Conservation (phyloP, 2,329 filamentous ascomycete genomes). For the Dissoconium aciculare region DNA sequence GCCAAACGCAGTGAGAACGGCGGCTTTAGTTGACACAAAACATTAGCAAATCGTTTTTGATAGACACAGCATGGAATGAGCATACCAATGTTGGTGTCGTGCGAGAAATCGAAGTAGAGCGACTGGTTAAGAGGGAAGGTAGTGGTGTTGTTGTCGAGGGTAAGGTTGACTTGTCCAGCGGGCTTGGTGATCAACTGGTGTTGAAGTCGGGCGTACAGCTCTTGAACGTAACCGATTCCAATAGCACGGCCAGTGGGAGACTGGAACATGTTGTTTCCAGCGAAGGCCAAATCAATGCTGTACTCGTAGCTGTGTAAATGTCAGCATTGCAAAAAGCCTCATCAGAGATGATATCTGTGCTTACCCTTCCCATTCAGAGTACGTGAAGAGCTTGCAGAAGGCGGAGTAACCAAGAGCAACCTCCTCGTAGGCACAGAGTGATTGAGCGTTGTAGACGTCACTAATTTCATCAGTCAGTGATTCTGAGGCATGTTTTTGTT, state of each 20-base stretch:
- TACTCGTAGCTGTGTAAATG: constrained; percentile 46
- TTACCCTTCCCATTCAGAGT: constrained; percentile 51
- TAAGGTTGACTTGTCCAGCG: constrained; percentile 43
- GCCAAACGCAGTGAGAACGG: constrained; percentile 57
- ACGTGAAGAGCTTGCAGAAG: constrained; percentile 62
- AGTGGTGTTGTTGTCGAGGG: constrained; percentile 48
- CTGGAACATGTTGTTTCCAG: constrained; percentile 45
- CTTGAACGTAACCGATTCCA: constrained; percentile 60
- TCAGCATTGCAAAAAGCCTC: too few relatives aligned
- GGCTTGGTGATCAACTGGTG: constrained; percentile 39
- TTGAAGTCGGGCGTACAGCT: constrained; percentile 54
- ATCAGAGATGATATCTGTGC: too few relatives aligned
- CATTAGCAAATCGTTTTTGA: constrained; percentile 1
- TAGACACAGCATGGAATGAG: neutral
- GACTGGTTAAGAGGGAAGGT: constrained; percentile 62
- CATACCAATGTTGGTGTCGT: constrained; percentile 42
- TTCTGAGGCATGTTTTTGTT: neutral
- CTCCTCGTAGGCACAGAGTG: constrained; percentile 63
- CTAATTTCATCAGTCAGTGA: constrained; percentile 19
- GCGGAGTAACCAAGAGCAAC: constrained; percentile 60
- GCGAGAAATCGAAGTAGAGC: constrained; percentile 63
- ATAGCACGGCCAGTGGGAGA: constrained; percentile 53
- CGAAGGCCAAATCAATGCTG: constrained; percentile 50
- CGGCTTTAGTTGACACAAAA: constrained; percentile 38
- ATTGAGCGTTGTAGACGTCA: constrained; percentile 54